Conservation (phyloP, 2,329 filamentous ascomycete genomes). For the Aspergillus ruber region DNA sequence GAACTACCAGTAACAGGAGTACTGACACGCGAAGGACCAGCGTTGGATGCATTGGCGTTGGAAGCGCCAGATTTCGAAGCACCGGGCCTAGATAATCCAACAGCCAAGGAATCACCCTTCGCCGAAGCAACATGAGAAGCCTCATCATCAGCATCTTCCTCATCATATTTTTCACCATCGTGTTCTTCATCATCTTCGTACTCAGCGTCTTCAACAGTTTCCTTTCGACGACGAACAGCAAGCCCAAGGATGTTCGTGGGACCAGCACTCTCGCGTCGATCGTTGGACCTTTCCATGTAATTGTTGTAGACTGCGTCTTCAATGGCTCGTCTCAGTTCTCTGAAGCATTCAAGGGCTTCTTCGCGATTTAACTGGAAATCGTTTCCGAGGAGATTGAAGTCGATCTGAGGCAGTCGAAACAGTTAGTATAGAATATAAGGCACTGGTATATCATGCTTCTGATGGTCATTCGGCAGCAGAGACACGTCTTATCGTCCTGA, state of each 20-base stretch:
- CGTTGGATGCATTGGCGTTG: neutral
- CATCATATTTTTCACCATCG: neutral
- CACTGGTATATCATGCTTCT: neutral
- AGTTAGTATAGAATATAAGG: neutral
- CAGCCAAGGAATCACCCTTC: neutral
- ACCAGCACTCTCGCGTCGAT: neutral
- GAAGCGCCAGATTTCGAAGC: neutral
- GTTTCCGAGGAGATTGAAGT: neutral
- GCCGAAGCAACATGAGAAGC: neutral
- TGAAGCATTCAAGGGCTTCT: neutral
- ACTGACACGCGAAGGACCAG: neutral
- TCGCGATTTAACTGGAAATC: neutral
- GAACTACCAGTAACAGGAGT: neutral
- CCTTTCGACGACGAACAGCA: neutral
- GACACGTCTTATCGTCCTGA: neutral
- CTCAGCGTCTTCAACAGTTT: neutral
- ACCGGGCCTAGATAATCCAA: neutral
- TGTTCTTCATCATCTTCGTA: neutral
- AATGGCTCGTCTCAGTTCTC: neutral
- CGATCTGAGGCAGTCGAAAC: neutral
- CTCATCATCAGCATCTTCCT: neutral
- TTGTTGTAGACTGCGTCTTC: neutral
- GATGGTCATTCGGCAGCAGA: neutral
- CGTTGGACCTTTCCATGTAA: neutral
- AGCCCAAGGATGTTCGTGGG: neutral